Evolutionary conservation across 2,329 filamentous ascomycete species (phyloP).

Genomic region (Escovopsis sp.): DNA sequence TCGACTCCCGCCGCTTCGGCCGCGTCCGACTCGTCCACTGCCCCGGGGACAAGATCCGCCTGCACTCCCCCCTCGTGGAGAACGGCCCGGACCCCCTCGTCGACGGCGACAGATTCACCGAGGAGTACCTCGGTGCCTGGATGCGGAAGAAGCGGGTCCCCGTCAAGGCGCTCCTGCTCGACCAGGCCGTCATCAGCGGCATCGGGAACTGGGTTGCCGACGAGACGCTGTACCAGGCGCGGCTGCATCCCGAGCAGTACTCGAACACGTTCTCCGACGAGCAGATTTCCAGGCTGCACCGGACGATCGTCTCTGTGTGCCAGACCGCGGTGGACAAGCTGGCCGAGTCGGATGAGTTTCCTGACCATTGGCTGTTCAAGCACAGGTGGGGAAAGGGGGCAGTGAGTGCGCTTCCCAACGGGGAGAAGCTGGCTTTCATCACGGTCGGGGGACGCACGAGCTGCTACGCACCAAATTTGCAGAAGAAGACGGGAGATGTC

Average conservation of each 20-base stretch:
- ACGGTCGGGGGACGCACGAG: conserved; percentile 87
- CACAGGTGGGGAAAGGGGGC: conserved; percentile 76
- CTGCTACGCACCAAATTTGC: conserved; percentile 69
- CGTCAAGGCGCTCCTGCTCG: conserved; percentile 74
- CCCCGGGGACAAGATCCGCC: conserved; percentile 58
- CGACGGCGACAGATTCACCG: conserved; percentile 63
- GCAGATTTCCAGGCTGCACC: conserved; percentile 58
- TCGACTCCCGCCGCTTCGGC: conserved; percentile 66
- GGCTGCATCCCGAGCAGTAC: conserved; percentile 84
- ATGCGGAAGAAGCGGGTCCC: conserved; percentile 67
- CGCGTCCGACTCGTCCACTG: conserved; percentile 74
- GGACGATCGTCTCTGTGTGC: conserved; percentile 64
- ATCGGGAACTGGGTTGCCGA: conserved; percentile 97
- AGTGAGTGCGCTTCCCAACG: conserved; percentile 56
- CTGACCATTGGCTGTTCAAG: conserved; percentile 75
- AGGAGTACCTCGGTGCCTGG: conserved; percentile 57
- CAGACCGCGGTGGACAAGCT: conserved; percentile 63
- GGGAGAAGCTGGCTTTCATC: conserved; percentile 70
- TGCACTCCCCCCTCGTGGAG: conserved; percentile 65
- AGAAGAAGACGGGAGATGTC: conserved; percentile 56
- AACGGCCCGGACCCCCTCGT: conserved; percentile 89
- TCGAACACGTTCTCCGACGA: conserved; percentile 62
- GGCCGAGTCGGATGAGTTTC: conserved; percentile 73
- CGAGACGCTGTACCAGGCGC: conserved; percentile 81
- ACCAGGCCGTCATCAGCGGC: conserved; percentile 79